A percentile compares a stretch with the other conserved stretches of the same genome.
These are phyloP conservation scores for Neurospora cerealis DNA, from an alignment of 495 filamentous ascomycete species.

Conservation along the genomic window DNA sequence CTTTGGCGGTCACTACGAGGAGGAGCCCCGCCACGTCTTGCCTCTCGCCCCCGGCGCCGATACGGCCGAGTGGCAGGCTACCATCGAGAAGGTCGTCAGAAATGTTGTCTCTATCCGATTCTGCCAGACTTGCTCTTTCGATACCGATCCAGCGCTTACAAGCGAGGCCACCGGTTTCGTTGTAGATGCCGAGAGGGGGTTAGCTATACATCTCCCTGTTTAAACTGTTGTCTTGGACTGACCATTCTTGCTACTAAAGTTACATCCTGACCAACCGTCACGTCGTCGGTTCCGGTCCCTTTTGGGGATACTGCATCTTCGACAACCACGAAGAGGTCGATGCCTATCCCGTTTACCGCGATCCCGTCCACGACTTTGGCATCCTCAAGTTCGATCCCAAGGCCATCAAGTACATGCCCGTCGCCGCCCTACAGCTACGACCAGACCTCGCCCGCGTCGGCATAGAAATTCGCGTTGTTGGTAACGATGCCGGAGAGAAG, in stretches of 20 bases:
- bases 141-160: slow-evolving; percentile 85
- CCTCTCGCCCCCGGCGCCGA: slow-evolving; percentile 51
- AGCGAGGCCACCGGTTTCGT: slow-evolving; percentile 97
- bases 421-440: slow-evolving; percentile 66
- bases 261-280: slow-evolving; percentile 83
- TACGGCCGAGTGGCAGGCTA: slow-evolving; percentile 92
- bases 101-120: slow-evolving; percentile 97
- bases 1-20: slow-evolving; percentile 26
- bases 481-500: slow-evolving; percentile 98
- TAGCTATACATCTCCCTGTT: slow-evolving; percentile 17
- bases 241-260: slow-evolving; percentile 18
- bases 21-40: slow-evolving; percentile 27
- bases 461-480: slow-evolving; percentile 88
- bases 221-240: slow-evolving; percentile 25
- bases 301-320: slow-evolving; percentile 96
- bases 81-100: slow-evolving; percentile 84
- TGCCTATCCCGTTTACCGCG: slow-evolving; percentile 94
- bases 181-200: slow-evolving; percentile 90
- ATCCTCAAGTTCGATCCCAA: slow-evolving; percentile 93
- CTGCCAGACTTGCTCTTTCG: slow-evolving; percentile 96
- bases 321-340: slow-evolving; percentile 98
- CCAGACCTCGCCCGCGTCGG: slow-evolving; percentile 89
- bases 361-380: slow-evolving; percentile 97
- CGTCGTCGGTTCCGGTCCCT: slow-evolving; percentile 92
- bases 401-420: slow-evolving; percentile 90